Evolutionary conservation across 371 early-diverging fungal genomes (phyloP).

Genomic region (Mucor indicus): DNA sequence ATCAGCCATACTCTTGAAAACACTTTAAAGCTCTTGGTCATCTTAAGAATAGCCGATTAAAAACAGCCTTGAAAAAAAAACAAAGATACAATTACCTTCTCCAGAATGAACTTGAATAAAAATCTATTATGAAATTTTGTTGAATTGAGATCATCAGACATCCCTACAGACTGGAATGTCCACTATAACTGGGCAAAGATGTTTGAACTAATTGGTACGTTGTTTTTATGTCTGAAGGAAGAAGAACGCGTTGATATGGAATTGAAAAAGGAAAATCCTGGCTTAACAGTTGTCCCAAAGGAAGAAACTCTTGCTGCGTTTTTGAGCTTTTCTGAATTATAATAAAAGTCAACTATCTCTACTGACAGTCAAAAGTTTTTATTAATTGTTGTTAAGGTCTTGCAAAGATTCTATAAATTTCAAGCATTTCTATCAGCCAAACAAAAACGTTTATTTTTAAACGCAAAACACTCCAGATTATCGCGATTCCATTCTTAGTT

Average conservation of each 20-base stretch:
- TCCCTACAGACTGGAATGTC: slow-evolving; percentile 65
- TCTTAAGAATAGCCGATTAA: neutral
- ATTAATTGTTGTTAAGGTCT: neutral
- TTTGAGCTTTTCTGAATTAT: slow-evolving; percentile 8
- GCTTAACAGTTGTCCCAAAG: slow-evolving; percentile 3
- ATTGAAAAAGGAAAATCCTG: slow-evolving; percentile 8
- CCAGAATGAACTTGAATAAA: slow-evolving; percentile 5
- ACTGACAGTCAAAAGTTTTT: slow-evolving; percentile 1
- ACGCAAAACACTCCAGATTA: slow-evolving; percentile 10
- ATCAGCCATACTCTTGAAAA: slow-evolving; percentile 3
- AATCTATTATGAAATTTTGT: slow-evolving; percentile 6
- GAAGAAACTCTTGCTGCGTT: slow-evolving; percentile 10
- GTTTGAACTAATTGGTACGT: slow-evolving; percentile 12
- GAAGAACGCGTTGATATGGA: slow-evolving; percentile 7
- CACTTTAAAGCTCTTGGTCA: slow-evolving; percentile 1
- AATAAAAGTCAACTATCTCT: slow-evolving; percentile 8
- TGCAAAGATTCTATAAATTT: slow-evolving; percentile 1
- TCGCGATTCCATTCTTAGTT: no score
- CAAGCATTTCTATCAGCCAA: slow-evolving; percentile 1
- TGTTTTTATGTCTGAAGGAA: slow-evolving; percentile 7
- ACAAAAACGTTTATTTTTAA: slow-evolving; percentile 4
- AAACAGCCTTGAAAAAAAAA: slow-evolving; percentile 3
- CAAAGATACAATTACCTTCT: slow-evolving; percentile 1
- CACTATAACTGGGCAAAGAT: slow-evolving; percentile 72
- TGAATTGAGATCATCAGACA: slow-evolving; percentile 68